These are phyloP conservation scores for Boletus barrowsii DNA, from an alignment of 768 basidiomycete genomes.

Conservation along the genomic window DNA sequence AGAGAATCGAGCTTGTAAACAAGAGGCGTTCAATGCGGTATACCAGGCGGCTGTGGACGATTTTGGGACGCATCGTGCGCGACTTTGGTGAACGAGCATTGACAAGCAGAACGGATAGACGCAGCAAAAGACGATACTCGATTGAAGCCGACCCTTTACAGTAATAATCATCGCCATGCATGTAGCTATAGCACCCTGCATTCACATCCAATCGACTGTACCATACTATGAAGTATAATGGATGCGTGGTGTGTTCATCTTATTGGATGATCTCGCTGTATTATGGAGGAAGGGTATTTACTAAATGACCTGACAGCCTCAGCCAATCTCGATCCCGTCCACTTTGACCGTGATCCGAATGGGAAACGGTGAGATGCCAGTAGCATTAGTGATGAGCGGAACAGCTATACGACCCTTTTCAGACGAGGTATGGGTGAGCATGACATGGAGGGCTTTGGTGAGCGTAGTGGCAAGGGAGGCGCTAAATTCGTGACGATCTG, in stretches of 20 bases:
- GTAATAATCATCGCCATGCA: neutral
- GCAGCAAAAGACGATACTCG: too few species aligned
- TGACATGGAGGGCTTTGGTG: constrained; percentile 62
- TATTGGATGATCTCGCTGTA: neutral
- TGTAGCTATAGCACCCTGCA: constrained; percentile 12
- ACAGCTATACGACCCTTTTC: constrained; percentile 72
- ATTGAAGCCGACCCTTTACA: neutral
- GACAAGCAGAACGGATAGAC: neutral
- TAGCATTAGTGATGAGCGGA: constrained; percentile 74
- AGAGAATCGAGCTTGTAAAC: constrained; percentile 43
- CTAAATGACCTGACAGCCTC: neutral
- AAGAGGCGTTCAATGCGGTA: constrained; percentile 41
- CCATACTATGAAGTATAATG: neutral
- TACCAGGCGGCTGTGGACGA: constrained; percentile 26
- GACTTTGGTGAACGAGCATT: constrained; percentile 13
- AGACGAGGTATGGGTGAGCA: constrained; percentile 76
- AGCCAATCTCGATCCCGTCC: constrained; percentile 61
- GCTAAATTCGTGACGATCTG: constrained; percentile 53
- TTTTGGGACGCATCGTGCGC: constrained; percentile 11
- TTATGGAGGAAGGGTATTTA: neutral
- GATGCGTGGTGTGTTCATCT: too few species aligned
- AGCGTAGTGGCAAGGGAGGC: constrained; percentile 57
- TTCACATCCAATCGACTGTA: neutral
- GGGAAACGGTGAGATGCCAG: constrained; percentile 79
- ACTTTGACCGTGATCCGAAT: constrained; percentile 66